These are phyloP conservation scores for Nannochloropsis limnetica DNA, from an alignment of 352 stramenopile species.

Conservation along the genomic window DNA sequence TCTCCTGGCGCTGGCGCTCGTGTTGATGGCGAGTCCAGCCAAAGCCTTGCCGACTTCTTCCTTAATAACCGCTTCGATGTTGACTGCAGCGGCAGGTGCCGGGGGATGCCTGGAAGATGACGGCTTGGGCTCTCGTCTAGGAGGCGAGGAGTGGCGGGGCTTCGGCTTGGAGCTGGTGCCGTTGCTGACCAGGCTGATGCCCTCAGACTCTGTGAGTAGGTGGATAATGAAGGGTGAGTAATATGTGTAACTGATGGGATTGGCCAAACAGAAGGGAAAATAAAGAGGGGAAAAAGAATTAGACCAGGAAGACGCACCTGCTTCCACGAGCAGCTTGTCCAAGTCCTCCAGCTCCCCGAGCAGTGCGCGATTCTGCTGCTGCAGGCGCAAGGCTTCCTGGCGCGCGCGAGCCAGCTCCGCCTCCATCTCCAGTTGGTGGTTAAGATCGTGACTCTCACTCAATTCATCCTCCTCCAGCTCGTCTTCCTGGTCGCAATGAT, in stretches of 20 bases:
- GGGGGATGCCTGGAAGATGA: neutral
- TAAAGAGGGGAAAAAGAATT: neutral
- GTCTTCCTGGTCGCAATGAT: constrained; percentile 18
- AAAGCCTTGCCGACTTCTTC: constrained; percentile 2
- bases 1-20: neutral
- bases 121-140: neutral
- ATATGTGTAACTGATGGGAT: too few species aligned
- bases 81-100: neutral
- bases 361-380: constrained; percentile 22
- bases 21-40: neutral
- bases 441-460: neutral
- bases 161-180: neutral
- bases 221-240: too few species aligned
- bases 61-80: neutral
- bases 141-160: neutral
- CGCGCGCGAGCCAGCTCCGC: neutral
- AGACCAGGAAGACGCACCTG: neutral
- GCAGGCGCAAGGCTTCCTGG: neutral
- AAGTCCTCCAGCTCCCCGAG: neutral
- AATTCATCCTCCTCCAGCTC: neutral
- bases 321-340: constrained; percentile 32
- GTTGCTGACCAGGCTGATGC: constrained; percentile 7
- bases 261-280: neutral
- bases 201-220: constrained; percentile 21
- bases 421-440: constrained; percentile 18